These are phyloP conservation scores for Hypsizygus ulmarius DNA, from an alignment of 1,284 basidiomycete species.

Conservation along the genomic window DNA sequence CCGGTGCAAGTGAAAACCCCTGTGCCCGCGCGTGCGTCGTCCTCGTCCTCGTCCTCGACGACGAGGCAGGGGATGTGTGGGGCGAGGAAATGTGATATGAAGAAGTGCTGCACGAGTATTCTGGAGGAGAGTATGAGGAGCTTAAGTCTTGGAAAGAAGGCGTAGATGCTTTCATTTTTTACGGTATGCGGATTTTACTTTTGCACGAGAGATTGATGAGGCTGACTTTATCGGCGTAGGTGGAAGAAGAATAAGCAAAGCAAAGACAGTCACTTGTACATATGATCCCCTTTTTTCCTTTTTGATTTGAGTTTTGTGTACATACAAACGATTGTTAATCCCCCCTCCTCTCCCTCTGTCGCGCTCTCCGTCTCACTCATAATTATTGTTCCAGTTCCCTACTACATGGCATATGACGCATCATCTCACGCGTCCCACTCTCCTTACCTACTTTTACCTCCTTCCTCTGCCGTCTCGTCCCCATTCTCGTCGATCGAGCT, in stretches of 20 bases:
- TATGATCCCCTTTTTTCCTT: not conserved
- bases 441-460: not conserved
- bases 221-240: not conserved
- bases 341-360: too few species aligned
- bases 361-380: too few species aligned
- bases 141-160: constrained; percentile 55
- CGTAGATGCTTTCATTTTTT: constrained; percentile 6
- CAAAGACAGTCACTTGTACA: too few species aligned
- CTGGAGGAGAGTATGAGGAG: constrained; percentile 65
- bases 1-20: constrained; percentile 3
- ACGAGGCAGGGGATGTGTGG: constrained; percentile 11
- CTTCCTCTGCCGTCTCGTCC: not conserved
- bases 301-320: not conserved
- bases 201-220: constrained; percentile 1
- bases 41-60: too few species aligned
- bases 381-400: too few species aligned
- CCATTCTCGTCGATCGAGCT: constrained; percentile 12
- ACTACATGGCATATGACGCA: too few species aligned
- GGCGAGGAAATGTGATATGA: constrained; percentile 18
- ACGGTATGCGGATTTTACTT: constrained; percentile 1
- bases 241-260: not conserved
- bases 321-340: too few species aligned
- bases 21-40: not conserved
- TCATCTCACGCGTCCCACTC: not conserved
- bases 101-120: constrained; percentile 34